phyloP scores from a whole-genome alignment of 2,329 filamentous ascomycete species.

The Coleophoma cylindrospora region DNA sequence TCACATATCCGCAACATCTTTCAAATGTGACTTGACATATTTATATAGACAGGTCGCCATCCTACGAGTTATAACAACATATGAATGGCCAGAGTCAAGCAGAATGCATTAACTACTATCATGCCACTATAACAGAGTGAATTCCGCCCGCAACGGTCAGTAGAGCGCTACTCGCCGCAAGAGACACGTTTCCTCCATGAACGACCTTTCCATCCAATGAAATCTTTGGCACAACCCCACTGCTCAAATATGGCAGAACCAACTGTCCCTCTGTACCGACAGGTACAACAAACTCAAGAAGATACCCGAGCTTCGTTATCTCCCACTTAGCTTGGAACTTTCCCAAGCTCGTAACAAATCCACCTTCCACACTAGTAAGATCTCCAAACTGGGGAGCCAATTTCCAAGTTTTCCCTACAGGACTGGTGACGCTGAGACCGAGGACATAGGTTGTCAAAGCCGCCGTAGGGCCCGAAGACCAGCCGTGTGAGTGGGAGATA shows the following conservation, averaged over 20 bases:
- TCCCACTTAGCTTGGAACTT: slow-evolving; percentile 18
- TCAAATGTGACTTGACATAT: too few species aligned
- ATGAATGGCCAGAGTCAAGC: too few species aligned
- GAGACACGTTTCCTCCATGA: background rate
- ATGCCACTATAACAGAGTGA: slow-evolving; percentile 1
- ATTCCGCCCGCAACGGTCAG: slow-evolving; percentile 5
- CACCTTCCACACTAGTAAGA: slow-evolving; percentile 28
- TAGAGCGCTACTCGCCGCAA: slow-evolving; percentile 1
- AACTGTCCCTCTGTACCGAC: slow-evolving; percentile 3
- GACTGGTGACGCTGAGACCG: slow-evolving; percentile 29
- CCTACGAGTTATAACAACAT: too few species aligned
- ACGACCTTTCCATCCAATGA: slow-evolving; percentile 6
- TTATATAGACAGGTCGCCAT: too few species aligned
- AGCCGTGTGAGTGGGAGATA: slow-evolving; percentile 40
- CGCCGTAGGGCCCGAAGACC: slow-evolving; percentile 38
- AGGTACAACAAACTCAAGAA: slow-evolving; percentile 2
- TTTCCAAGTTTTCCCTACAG: slow-evolving; percentile 26
- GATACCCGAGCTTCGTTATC: background rate
- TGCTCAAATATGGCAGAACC: slow-evolving; percentile 2
- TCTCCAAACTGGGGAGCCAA: slow-evolving; percentile 33
- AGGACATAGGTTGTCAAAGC: slow-evolving; percentile 36
- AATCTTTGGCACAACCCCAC: background rate
- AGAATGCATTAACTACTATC: too few species aligned
- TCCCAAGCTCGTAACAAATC: slow-evolving; percentile 30
- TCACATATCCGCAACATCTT: too few species aligned